Base-by-base conservation (phyloP, 805 yeast genomes). In the Yamadazyma kitorensis region DNA sequence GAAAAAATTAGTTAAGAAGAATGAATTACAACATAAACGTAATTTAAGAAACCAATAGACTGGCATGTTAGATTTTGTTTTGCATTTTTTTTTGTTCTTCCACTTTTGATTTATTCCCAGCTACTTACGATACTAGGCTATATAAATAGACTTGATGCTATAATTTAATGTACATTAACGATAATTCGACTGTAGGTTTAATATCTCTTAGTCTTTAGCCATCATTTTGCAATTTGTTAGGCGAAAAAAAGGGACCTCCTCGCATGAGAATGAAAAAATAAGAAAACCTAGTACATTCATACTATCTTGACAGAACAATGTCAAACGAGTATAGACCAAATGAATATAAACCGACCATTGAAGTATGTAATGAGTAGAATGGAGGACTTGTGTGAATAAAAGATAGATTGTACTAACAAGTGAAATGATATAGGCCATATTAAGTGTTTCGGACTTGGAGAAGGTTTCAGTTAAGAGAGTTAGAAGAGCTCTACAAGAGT, bases 1-100 rank as follows among this genome's bases (percentile, higher is more conserved):
- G 64, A 85, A 84, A 77, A 76, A 70, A 52, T 73, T 88, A 50
- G 72, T 91, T 32, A 87, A 86, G 75, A 86, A 82, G 77, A 88
- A 88, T 57, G 79, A 75, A 54, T 61, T 77, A 39, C 96, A 86
- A 59, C 95, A 87, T 46, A 86, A 86, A 68, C 78, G 85, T 55
- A 89, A 89, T 58, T 65, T 79, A 52, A 72, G 70, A 52, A 68
- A 39, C 23, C 27, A 35, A n/a, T n/a, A n/a, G n/a, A n/a, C n/a
- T n/a, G n/a, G n/a, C n/a, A n/a, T n/a, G n/a, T n/a, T n/a, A n/a
- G n/a, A n/a, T n/a, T n/a, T n/a, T n/a, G n/a, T n/a, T n/a, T n/a
- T n/a, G n/a, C n/a, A n/a, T n/a, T n/a, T n/a, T n/a, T n/a, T n/a
- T n/a, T n/a, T n/a, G n/a, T n/a, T n/a, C n/a, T n/a, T n/a, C n/a